Evolutionary conservation across 176 grass and related monocot genomes (phyloP), one percentile per base, ranked within the genome.

Genomic region (Musa itinerans): DNA sequence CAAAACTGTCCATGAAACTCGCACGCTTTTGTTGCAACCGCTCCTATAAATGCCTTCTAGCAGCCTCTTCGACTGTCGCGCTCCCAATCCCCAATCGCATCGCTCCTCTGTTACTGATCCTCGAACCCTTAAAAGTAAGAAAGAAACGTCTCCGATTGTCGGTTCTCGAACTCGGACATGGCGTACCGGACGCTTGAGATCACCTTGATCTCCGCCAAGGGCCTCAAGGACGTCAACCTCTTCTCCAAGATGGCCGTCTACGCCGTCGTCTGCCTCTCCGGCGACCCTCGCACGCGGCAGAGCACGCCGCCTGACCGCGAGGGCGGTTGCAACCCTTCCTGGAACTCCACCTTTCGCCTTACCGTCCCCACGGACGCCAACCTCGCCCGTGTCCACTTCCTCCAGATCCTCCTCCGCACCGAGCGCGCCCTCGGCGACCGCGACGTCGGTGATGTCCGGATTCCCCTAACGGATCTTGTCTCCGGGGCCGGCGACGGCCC

Each of bases 391-490:
- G 69, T 55, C 73, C 68, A 81, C 11, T 86, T 74, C 76, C 83
- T 96, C 26, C 83, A 86, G 79, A 71, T 96, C 29, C 69, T 90
- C 57, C 83, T 96, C 69, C 93, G 93, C 72, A 56, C 87, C 10
- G 81, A 92, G 69, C 87, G 87, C 76, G 22, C 73, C 22, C 63
- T 86, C 56, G 87, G 87, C 64, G 89, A 96, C 85, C 85, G 87
- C 43, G 83, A 96, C 54, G 79, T 96, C 59, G 93, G 93, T 49
- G 86, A 86, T 80, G 83, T 92, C 83, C 80, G 72, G 81, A 53
- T 88, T 20, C 89, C 86, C 53, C 78, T 92, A 1, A 6, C 67
- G 8, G 86, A 92, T 48, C 71, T 92, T 59, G 53, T 86, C 54
- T 55, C 78, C 54, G 80, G 68, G 50, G 43, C 25, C 22, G 58